Conservation (phyloP, 306 rosid species). For the Malus orientalis region DNA sequence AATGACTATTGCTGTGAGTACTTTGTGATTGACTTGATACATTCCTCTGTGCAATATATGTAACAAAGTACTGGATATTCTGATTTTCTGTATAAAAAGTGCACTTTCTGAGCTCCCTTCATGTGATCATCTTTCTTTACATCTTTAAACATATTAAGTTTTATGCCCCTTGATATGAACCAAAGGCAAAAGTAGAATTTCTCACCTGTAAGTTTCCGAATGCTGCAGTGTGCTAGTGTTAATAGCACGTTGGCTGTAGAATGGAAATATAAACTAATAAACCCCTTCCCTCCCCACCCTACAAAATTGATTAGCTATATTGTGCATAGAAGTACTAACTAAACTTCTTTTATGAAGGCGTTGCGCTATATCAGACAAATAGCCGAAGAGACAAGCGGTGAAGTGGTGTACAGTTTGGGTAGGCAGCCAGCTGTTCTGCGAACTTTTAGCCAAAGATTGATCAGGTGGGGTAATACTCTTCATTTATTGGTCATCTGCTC, state of each 20-base stretch:
- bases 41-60: background rate
- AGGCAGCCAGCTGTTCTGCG: constrained; percentile 95
- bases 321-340: constrained; percentile 12
- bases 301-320: background rate
- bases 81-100: background rate
- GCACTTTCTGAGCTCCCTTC: background rate
- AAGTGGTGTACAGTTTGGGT: constrained; percentile 88
- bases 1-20: constrained; percentile 85
- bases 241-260: background rate
- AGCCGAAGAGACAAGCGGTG: constrained; percentile 96
- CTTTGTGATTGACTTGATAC: background rate
- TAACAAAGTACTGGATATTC: background rate
- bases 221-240: background rate
- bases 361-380: constrained; percentile 82
- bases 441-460: constrained; percentile 92
- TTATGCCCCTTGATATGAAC: background rate
- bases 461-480: constrained; percentile 41
- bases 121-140: background rate
- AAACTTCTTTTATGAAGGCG: constrained; percentile 43
- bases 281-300: background rate
- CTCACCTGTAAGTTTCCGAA: background rate
- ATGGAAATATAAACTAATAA: background rate
- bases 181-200: background rate
- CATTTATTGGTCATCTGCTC: background rate
- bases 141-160: background rate